Evolutionary conservation across 1,284 basidiomycete genomes (phyloP).

Genomic region (Stygiomarasmius scandens): DNA sequence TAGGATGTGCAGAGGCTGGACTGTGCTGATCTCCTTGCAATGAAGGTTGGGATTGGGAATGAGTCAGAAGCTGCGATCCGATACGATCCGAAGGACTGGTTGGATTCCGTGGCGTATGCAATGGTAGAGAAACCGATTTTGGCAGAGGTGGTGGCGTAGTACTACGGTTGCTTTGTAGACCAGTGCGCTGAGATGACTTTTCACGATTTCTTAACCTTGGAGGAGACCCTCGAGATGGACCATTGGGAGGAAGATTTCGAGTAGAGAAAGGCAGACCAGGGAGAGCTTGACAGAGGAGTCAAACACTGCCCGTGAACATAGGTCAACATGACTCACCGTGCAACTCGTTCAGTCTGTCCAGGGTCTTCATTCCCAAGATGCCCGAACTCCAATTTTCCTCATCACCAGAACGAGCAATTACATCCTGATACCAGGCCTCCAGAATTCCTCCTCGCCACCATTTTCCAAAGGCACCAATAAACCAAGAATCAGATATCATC

Average conservation of each 20-base stretch:
- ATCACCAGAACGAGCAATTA: constrained; percentile 64
- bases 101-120: constrained; percentile 58
- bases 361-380: constrained; percentile 67
- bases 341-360: constrained; percentile 65
- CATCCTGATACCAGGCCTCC: constrained; percentile 71
- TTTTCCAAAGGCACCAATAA: constrained; percentile 83
- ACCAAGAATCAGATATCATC: constrained; percentile 77
- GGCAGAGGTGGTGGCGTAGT: constrained; percentile 79
- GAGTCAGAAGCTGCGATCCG: constrained; percentile 29
- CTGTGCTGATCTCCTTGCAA: constrained; percentile 37
- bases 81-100: constrained; percentile 33
- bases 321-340: constrained; percentile 48
- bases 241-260: constrained; percentile 44
- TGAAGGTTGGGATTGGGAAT: constrained; percentile 36
- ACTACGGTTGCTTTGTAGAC: constrained; percentile 47
- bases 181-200: constrained; percentile 46
- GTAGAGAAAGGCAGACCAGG: constrained; percentile 55
- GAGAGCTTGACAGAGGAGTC: constrained; percentile 9
- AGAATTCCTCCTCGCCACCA: constrained; percentile 84
- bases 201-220: constrained; percentile 63
- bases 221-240: constrained; percentile 46
- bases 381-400: constrained; percentile 76
- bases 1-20: constrained; percentile 39
- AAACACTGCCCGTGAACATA: not conserved
- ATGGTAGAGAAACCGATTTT: constrained; percentile 76